These are phyloP conservation scores for Fusarium kyushuense DNA, from an alignment of 2,329 filamentous ascomycete genomes.

Conservation along the genomic window DNA sequence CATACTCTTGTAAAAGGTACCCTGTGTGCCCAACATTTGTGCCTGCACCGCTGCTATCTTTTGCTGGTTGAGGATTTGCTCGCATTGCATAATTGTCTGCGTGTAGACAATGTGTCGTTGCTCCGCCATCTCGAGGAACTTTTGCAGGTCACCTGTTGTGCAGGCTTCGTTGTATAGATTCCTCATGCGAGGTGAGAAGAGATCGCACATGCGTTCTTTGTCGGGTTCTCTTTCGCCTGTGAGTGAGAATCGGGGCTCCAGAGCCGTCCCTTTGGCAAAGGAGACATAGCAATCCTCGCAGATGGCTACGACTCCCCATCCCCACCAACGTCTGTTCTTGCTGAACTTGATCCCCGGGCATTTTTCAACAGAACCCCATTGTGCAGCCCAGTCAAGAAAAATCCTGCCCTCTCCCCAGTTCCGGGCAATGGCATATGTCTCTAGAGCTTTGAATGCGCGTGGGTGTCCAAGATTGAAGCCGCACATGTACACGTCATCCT, in stretches of 20 bases:
- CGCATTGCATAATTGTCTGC: constrained; percentile 47
- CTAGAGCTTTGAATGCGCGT: constrained; percentile 44
- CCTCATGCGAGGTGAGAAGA: constrained; percentile 56
- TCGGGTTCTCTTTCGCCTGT: constrained; percentile 34
- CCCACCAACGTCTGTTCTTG: constrained; percentile 47
- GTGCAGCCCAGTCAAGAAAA: constrained; percentile 47
- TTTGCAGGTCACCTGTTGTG: constrained; percentile 35
- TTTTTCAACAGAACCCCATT: constrained; percentile 48
- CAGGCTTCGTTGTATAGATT: constrained; percentile 50
- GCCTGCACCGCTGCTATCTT: constrained; percentile 46
- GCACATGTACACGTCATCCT: constrained; percentile 47
- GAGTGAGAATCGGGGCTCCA: constrained; percentile 50
- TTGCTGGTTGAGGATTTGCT: constrained; percentile 46
- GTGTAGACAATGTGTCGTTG: constrained; percentile 49
- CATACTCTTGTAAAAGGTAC: constrained; percentile 44
- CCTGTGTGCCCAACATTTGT: constrained; percentile 43
- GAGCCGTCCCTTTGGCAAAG: constrained; percentile 47
- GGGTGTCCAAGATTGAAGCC: constrained; percentile 52
- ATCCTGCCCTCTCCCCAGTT: constrained; percentile 44
- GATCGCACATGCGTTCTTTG: constrained; percentile 51
- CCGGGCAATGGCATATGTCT: constrained; percentile 46
- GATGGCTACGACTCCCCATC: constrained; percentile 53
- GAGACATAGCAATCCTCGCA: constrained; percentile 54
- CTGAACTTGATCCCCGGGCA: constrained; percentile 40
- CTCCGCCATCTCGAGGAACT: constrained; percentile 45